Evolutionary conservation across 1,139 yeast species (phyloP).

Genomic region (Tardiomyces depauwii): DNA sequence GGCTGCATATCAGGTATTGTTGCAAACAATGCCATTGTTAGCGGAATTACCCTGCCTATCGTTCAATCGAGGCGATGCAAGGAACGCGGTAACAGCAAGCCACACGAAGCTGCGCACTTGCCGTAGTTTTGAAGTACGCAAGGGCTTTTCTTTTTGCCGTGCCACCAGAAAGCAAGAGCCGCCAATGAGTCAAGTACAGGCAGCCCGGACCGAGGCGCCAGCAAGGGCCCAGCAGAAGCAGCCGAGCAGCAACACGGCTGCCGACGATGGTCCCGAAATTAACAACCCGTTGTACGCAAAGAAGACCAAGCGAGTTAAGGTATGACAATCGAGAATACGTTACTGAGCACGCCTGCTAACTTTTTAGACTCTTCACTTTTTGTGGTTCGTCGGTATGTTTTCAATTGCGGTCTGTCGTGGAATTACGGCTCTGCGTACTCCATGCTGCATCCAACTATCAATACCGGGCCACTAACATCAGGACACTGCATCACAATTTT

Average conservation of each 20-base stretch:
- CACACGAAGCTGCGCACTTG: too few species aligned
- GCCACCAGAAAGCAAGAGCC: not conserved
- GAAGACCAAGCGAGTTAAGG: not conserved
- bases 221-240: not conserved
- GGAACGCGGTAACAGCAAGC: too few species aligned
- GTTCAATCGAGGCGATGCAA: too few species aligned
- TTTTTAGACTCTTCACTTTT: not conserved
- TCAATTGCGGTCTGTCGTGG: too few species aligned
- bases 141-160: too few species aligned
- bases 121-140: too few species aligned
- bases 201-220: not conserved
- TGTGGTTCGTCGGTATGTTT: not conserved
- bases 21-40: too few species aligned
- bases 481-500: slow-evolving; percentile 14
- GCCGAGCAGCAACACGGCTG: not conserved
- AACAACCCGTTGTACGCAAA: not conserved
- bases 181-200: not conserved
- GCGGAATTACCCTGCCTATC: too few species aligned
- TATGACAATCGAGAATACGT: not conserved
- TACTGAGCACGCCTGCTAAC: not conserved
- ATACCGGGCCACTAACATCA: not conserved
- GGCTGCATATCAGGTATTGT: too few species aligned
- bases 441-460: too few species aligned
- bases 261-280: not conserved
- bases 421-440: too few species aligned